These are phyloP conservation scores for Hymenoscyphus linearis DNA, from an alignment of 2,329 filamentous ascomycete genomes.

Conservation along the genomic window DNA sequence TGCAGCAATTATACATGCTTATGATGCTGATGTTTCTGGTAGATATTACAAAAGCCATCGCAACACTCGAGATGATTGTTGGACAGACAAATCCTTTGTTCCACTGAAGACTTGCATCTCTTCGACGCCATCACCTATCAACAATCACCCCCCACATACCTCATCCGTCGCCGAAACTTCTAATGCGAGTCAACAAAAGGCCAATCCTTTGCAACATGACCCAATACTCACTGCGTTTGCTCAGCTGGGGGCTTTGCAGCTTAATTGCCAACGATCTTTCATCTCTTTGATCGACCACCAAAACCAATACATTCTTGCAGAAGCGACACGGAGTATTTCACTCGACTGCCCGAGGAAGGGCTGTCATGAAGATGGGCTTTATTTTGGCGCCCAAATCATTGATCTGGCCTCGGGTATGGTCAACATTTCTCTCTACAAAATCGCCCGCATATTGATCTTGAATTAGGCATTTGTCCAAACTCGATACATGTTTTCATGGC, in stretches of 20 bases:
- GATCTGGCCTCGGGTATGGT: conserved; percentile 6
- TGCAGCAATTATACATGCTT: neutral
- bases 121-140: neutral
- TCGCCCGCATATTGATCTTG: neutral
- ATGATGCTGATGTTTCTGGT: neutral
- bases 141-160: neutral
- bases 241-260: conserved; percentile 43
- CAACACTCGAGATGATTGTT: neutral
- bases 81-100: neutral
- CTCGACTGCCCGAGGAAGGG: conserved; percentile 8
- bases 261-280: conserved; percentile 41
- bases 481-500: conserved; percentile 21
- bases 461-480: conserved; percentile 19
- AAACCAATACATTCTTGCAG: conserved; percentile 25
- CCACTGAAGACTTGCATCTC: neutral
- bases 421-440: neutral
- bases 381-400: conserved; percentile 16
- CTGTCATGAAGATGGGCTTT: conserved; percentile 17
- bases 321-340: conserved; percentile 22
- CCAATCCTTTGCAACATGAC: conserved; percentile 24
- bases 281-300: conserved; percentile 34
- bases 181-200: neutral
- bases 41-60: neutral
- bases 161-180: neutral
- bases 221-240: conserved; percentile 39